A percentile compares a stretch with the other conserved stretches of the same genome.
These are phyloP conservation scores for Aspergillus sp. DNA, from an alignment of 2,329 filamentous ascomycete species.

Conservation along the genomic window DNA sequence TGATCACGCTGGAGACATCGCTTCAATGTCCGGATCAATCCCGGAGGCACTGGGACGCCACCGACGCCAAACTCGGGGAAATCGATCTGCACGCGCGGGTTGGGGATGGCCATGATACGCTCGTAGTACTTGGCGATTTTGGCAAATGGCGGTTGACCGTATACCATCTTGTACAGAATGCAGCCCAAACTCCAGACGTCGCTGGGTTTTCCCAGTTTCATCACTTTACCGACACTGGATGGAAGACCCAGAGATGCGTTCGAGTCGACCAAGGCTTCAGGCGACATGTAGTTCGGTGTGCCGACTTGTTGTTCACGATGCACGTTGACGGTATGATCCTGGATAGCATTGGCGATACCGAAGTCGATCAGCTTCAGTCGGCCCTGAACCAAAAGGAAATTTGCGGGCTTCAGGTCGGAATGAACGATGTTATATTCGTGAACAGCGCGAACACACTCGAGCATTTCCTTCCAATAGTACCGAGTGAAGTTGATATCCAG, in stretches of 20 bases:
- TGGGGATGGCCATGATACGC: constrained; percentile 55
- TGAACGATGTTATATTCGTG: constrained; percentile 90
- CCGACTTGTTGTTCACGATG: constrained; percentile 93
- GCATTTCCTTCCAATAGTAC: constrained; percentile 99
- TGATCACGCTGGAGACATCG: constrained; percentile 53
- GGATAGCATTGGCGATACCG: constrained; percentile 94
- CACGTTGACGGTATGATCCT: constrained; percentile 94
- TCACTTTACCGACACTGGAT: constrained; percentile 56
- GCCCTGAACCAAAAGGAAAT: constrained; percentile 88
- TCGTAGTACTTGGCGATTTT: constrained; percentile 83
- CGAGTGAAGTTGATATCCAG: constrained; percentile 87
- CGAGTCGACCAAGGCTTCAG: constrained; percentile 82
- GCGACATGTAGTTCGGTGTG: constrained; percentile 98
- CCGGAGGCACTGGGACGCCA: constrained; percentile 45
- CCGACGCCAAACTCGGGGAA: constrained; percentile 41
- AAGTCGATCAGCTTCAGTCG: constrained; percentile 95
- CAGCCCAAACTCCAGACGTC: constrained; percentile 96
- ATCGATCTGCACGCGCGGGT: constrained; percentile 41
- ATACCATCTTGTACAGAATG: constrained; percentile 96
- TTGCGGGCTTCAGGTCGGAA: constrained; percentile 92
- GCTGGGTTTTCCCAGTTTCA: constrained; percentile 92
- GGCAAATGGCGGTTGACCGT: constrained; percentile 89
- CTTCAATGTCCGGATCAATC: constrained; percentile 48
- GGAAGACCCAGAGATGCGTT: constrained; percentile 54
- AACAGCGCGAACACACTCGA: constrained; percentile 84